A percentile compares a stretch with the other conserved stretches of the same genome.
These are phyloP conservation scores for Noccaea caerulescens DNA, from an alignment of 345 rosid genomes.

Conservation along the genomic window DNA sequence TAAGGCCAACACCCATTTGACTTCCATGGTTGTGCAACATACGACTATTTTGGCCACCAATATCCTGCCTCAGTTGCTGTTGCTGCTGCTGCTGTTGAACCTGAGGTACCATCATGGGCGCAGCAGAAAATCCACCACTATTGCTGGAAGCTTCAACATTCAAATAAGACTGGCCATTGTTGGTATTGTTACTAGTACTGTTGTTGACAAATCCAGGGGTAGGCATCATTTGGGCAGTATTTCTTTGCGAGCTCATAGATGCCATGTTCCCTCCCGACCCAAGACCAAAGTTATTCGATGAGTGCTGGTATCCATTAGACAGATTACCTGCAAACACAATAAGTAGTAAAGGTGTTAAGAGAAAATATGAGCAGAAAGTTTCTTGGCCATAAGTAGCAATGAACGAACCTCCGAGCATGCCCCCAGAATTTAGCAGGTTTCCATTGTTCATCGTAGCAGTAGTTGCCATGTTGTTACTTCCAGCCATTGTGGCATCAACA, in stretches of 20 bases:
- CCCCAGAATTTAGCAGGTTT: constrained; percentile 59
- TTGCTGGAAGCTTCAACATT: constrained; percentile 67
- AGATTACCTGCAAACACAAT: constrained; percentile 57
- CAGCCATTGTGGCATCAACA: constrained; percentile 64
- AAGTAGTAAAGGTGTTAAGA: constrained; percentile 25
- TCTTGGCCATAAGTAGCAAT: constrained; percentile 45
- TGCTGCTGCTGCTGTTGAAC: constrained; percentile 54
- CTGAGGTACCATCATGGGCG: constrained; percentile 64
- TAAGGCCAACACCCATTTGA: constrained; percentile 73
- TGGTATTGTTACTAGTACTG: constrained; percentile 49
- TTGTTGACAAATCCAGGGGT: constrained; percentile 84
- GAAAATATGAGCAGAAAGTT: constrained; percentile 18
- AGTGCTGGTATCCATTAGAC: constrained; percentile 83
- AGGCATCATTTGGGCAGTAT: constrained; percentile 92
- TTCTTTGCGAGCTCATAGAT: constrained; percentile 68
- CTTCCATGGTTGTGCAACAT: constrained; percentile 74
- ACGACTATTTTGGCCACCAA: constrained; percentile 74
- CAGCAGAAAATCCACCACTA: constrained; percentile 68
- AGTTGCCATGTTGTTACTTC: constrained; percentile 57
- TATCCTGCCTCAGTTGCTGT: constrained; percentile 62
- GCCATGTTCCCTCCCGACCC: constrained; percentile 81
- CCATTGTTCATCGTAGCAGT: constrained; percentile 58
- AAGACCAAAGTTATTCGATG: constrained; percentile 67
- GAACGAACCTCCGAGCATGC: constrained; percentile 61
- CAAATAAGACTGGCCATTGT: constrained; percentile 59